Conservation (phyloP, 805 yeast species). For the Blastobotrys chiropterorum region DNA sequence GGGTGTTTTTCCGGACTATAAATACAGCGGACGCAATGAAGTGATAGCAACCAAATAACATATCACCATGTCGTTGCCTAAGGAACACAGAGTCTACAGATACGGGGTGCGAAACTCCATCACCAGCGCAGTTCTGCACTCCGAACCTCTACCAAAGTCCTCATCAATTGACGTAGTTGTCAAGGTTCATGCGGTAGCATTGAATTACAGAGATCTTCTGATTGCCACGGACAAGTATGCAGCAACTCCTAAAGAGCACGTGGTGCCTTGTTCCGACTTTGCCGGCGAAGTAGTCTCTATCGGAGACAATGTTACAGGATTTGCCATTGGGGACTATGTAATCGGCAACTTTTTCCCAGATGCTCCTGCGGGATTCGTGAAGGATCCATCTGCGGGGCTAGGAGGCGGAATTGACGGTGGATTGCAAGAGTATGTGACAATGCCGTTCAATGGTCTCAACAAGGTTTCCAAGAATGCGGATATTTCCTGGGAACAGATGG, state of each 20-base stretch:
- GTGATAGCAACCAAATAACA: too few species aligned
- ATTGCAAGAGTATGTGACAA: slow-evolving; percentile 7
- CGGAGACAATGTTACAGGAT: neutral
- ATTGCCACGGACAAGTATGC: slow-evolving; percentile 7
- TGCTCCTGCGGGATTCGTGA: neutral
- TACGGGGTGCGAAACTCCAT: too few species aligned
- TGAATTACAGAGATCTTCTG: slow-evolving; percentile 10
- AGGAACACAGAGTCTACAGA: too few species aligned
- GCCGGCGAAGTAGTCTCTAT: slow-evolving; percentile 10
- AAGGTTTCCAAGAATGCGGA: slow-evolving; percentile 8
- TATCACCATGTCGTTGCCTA: too few species aligned
- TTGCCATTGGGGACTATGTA: slow-evolving; percentile 9
- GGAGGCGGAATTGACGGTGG: slow-evolving; percentile 12
- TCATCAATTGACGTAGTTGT: slow-evolving; percentile 8
- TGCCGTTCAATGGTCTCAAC: slow-evolving; percentile 1
- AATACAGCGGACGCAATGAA: too few species aligned
- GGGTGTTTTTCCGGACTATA: too few species aligned
- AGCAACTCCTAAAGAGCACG: neutral
- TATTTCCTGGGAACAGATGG: slow-evolving; percentile 10
- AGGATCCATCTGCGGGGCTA: slow-evolving; percentile 3
- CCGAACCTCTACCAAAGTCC: slow-evolving; percentile 1
- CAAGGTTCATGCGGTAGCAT: slow-evolving; percentile 11
- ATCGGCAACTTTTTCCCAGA: slow-evolving; percentile 7
- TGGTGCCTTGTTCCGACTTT: slow-evolving; percentile 11
- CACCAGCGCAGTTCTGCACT: too few species aligned